Base-by-base conservation (phyloP, 768 basidiomycete species). In the Naganishia vishniacii region DNA sequence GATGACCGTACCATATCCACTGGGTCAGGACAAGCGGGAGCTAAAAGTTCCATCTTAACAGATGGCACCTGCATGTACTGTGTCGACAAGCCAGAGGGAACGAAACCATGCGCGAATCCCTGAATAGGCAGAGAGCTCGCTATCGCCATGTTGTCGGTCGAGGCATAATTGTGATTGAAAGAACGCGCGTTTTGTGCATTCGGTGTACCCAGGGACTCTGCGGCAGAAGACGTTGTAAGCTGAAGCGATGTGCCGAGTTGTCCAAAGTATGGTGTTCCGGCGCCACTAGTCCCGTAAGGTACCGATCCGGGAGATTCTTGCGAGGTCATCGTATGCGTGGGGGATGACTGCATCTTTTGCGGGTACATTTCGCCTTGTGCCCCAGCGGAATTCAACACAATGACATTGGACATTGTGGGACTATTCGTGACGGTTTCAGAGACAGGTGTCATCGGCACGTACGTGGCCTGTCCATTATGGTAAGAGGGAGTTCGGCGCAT, bases 361-460 rank as follows among this genome's bases (percentile, higher is more conserved):
- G 8, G 7, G 9, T 44, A 18, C 11, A 44, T 20, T 44, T 44
- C 42, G n/a, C 5, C 23, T 25, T 32, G 32, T n/a, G 25, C 1
- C 26, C 31, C 53, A 26, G 53, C 37, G 11, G 53, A 56, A 18
- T 56, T 40, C 20, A 56, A 20, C 53, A 56, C 23, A 29, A 56
- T 29, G 8, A 40, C 34, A 23, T 56, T 56, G 20, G 15, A 16
- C 37, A 56, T 56, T 15, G 53, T n/a, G 7, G 42, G 53, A 26
- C 53, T 56, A 26, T 56, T 56, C 4, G 32, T 32, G n/a, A 56
- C 53, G n/a, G 53, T 56, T 29, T 56, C 53, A 26, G 25, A 1
- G 34, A 56, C 53, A 26, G 53, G 53, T 29, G 53, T 56, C 53
- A 56, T 56, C 1, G 53, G 53, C 3, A 56, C 37, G 26, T 56